A percentile compares a stretch with the other conserved stretches of the same genome.
Conservation (phyloP, 805 yeast species). For the Candida dajiaensis region DNA sequence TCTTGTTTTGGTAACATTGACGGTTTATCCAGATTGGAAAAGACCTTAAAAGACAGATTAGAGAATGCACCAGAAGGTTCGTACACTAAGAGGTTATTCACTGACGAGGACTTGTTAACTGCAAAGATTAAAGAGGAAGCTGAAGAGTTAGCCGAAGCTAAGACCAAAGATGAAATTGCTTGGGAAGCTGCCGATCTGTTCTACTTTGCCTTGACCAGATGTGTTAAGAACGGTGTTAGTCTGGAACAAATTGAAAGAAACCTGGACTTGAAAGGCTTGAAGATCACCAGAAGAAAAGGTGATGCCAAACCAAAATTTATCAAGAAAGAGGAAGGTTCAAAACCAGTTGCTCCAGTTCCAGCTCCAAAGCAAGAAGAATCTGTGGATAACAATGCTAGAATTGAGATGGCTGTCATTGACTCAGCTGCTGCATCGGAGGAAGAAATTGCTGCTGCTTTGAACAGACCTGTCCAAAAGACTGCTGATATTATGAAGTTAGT, state of each 20-base stretch:
- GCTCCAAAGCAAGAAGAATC: constrained; percentile 16
- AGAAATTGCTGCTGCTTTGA: constrained; percentile 56
- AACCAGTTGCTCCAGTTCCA: constrained; percentile 18
- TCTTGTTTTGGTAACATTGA: constrained; percentile 74
- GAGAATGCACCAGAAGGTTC: constrained; percentile 81
- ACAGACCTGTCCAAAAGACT: constrained; percentile 94
- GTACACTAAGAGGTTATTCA: constrained; percentile 85
- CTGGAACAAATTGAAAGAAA: constrained; percentile 78
- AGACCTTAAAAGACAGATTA: constrained; percentile 56
- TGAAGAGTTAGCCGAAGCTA: constrained; percentile 89
- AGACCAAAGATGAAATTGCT: constrained; percentile 59
- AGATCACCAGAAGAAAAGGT: constrained; percentile 90
- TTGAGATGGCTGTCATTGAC: constrained; percentile 34
- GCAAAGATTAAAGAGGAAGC: constrained; percentile 96
- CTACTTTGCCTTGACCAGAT: constrained; percentile 68
- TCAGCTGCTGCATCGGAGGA: constrained; percentile 39
- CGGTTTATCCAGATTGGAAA: constrained; percentile 68
- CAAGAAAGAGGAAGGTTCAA: constrained; percentile 22
- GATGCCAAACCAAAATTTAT: constrained; percentile 87
- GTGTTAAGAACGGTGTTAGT: constrained; percentile 72
- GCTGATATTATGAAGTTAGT: constrained; percentile 90
- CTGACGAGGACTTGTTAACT: constrained; percentile 64
- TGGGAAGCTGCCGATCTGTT: constrained; percentile 98
- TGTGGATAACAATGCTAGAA: constrained; percentile 21
- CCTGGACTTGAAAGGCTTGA: constrained; percentile 74